A percentile compares a stretch with the other conserved stretches of the same genome.
Conservation (phyloP, 306 rosid genomes). For the Aeschynomene evenia region DNA sequence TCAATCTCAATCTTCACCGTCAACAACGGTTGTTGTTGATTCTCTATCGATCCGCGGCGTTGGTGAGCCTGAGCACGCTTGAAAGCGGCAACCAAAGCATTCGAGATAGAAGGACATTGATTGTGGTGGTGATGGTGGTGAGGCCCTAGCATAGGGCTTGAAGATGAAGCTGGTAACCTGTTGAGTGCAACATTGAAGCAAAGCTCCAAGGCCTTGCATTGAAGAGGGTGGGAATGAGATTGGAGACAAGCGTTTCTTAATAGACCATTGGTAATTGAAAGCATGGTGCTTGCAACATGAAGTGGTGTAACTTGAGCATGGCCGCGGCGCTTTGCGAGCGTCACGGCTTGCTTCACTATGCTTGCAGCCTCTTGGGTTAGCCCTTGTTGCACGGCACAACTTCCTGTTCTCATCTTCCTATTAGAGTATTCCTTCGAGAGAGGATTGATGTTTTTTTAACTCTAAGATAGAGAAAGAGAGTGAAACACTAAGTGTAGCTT, state of each 20-base stretch:
- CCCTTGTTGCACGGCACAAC: conserved; percentile 76
- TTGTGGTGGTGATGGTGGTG: conserved; percentile 41
- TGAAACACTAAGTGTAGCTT: too few species aligned
- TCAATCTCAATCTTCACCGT: conserved; percentile 84
- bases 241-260: conserved; percentile 83
- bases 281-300: conserved; percentile 92
- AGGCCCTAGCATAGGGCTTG: conserved; percentile 66
- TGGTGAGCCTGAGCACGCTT: conserved; percentile 98
- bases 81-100: conserved; percentile 96
- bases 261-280: conserved; percentile 57
- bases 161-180: conserved; percentile 77
- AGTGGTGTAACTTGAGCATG: conserved; percentile 98
- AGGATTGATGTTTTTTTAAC: too few species aligned
- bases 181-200: conserved; percentile 96
- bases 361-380: conserved; percentile 72
- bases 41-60: conserved; percentile 89
- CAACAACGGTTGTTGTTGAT: conserved; percentile 84
- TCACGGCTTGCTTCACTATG: conserved; percentile 70
- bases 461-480: too few species aligned
- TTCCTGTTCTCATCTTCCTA: conserved; percentile 77
- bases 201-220: conserved; percentile 94
- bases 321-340: conserved; percentile 80
- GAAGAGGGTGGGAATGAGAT: conserved; percentile 94
- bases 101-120: conserved; percentile 75
- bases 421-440: too few species aligned